Conservation (phyloP, 2,329 filamentous ascomycete species). For the Davidsoniella virescens region DNA sequence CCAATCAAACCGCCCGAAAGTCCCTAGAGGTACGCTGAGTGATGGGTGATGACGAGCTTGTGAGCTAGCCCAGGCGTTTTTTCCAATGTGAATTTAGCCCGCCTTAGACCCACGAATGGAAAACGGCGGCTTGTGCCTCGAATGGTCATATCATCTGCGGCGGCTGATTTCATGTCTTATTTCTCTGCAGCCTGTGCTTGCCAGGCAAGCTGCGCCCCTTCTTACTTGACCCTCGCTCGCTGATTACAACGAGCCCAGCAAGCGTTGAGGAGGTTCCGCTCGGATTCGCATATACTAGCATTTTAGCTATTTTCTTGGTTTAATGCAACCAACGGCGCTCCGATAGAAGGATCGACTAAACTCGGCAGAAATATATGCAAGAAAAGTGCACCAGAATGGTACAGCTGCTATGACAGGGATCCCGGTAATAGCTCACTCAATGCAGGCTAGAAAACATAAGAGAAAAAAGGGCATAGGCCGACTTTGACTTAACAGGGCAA, state of each 20-base stretch:
- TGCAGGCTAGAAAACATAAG: neutral
- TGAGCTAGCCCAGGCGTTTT: too few relatives aligned
- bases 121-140: neutral
- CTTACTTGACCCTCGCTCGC: neutral
- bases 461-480: neutral
- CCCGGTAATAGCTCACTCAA: too few relatives aligned
- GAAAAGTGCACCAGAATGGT: neutral
- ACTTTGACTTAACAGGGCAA: slow-evolving; percentile 3
- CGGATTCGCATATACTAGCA: neutral
- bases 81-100: neutral
- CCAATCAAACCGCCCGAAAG: slow-evolving; percentile 8
- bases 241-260: neutral
- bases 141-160: too few relatives aligned
- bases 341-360: slow-evolving; percentile 3
- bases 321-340: neutral
- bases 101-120: neutral
- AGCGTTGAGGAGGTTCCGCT: neutral
- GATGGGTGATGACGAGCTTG: neutral
- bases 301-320: neutral
- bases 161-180: neutral
- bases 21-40: neutral
- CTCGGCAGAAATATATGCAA: slow-evolving; percentile 1
- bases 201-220: slow-evolving; percentile 1
- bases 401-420: slow-evolving; percentile 2
- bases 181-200: too few relatives aligned